phyloP scores from a whole-genome alignment of 768 basidiomycete genomes.

The Collybiopsis confluens region DNA sequence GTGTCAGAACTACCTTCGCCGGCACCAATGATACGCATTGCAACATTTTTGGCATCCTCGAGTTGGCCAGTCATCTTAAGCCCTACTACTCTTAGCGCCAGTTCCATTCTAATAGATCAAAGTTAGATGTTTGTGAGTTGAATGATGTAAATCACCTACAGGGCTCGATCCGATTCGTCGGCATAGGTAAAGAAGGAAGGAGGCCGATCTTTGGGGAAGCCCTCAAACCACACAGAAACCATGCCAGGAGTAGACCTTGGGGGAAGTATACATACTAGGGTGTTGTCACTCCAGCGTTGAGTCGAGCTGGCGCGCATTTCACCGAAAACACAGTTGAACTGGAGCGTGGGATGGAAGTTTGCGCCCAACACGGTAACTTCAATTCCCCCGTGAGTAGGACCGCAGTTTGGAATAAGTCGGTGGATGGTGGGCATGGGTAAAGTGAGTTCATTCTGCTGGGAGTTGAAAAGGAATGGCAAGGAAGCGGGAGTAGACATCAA shows the following conservation, averaged over 20 bases:
- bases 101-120: conserved; percentile 70
- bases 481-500: background rate
- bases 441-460: conserved; percentile 48
- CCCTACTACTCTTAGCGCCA: conserved; percentile 92
- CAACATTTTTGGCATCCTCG: conserved; percentile 89
- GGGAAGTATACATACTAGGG: conserved; percentile 87
- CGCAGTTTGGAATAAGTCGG: conserved; percentile 76
- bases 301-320: conserved; percentile 78
- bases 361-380: conserved; percentile 92
- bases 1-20: conserved; percentile 44
- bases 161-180: conserved; percentile 82
- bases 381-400: conserved; percentile 89
- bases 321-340: conserved; percentile 82
- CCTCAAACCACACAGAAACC: conserved; percentile 87
- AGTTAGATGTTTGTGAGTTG: too few relatives aligned
- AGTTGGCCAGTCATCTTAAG: conserved; percentile 96
- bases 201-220: conserved; percentile 57
- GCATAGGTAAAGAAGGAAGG: conserved; percentile 83
- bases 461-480: conserved; percentile 55
- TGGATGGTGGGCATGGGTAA: conserved; percentile 72
- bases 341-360: conserved; percentile 76
- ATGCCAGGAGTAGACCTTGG: conserved; percentile 77
- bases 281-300: conserved; percentile 89
- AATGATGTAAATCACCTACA: conserved; percentile 49
- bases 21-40: conserved; percentile 87